A percentile compares a stretch with the other conserved stretches of the same genome.
phyloP scores from a whole-genome alignment of 257 asterid species.

The Nicotiana sylvestris region DNA sequence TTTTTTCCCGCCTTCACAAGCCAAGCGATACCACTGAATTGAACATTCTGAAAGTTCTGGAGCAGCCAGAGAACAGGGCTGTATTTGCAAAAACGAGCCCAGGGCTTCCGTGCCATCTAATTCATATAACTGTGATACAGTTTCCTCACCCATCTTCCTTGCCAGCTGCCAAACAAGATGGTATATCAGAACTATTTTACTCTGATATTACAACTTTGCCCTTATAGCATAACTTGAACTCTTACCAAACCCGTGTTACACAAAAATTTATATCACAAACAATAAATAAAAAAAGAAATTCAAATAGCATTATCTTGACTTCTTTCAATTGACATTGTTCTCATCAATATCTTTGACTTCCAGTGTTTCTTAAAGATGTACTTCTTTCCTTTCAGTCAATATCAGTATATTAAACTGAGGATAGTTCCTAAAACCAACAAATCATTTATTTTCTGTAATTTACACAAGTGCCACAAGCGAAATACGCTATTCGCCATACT shows the following conservation, averaged over 20 bases:
- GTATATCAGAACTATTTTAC: not conserved
- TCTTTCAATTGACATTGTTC: not conserved
- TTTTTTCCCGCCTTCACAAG: slow-evolving; percentile 57
- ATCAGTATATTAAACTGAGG: not conserved
- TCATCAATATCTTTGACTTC: not conserved
- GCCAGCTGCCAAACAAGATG: slow-evolving; percentile 45
- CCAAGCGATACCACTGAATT: slow-evolving; percentile 74
- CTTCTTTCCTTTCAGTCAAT: not conserved
- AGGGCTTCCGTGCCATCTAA: slow-evolving; percentile 72
- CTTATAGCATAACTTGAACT: not conserved
- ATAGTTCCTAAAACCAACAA: not conserved
- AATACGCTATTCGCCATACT: not conserved
- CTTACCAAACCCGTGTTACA: not conserved
- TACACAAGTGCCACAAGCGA: not conserved
- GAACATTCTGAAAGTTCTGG: slow-evolving; percentile 56
- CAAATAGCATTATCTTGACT: not conserved
- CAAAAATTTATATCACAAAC: not conserved
- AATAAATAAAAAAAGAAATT: not conserved
- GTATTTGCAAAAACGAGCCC: slow-evolving; percentile 69
- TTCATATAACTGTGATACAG: slow-evolving; percentile 42
- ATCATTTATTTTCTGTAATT: not conserved
- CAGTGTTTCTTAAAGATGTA: not conserved
- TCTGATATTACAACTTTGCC: not conserved
- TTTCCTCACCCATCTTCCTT: slow-evolving; percentile 52
- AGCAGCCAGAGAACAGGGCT: slow-evolving; percentile 53